Base-by-base conservation (phyloP, 2,329 filamentous ascomycete species). In the Aspergillus cejpii region DNA sequence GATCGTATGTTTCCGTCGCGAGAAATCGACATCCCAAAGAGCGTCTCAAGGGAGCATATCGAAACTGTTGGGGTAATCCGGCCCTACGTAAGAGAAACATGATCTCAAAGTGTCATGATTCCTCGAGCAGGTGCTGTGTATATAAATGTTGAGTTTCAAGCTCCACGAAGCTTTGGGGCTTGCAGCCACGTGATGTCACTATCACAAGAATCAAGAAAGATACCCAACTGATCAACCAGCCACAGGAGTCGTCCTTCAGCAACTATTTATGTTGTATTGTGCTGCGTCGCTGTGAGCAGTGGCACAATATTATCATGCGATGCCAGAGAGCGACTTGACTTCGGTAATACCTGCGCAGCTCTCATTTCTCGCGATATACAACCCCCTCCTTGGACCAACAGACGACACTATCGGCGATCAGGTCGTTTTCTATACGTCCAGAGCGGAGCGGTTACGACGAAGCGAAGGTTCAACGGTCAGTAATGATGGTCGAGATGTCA, bases 321-420 rank as follows among this genome's bases (percentile, higher is more conserved):
- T 71, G 68, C 56, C 63, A 57, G 62, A 62, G 54, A 62, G 52
- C 54, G 65, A 64, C 24, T 43, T 49, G 51, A 52, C 57, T 29
- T 64, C 61, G 43, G 66, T 85, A 52, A 72, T 83, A 26, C 90
- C 92, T 34, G 91, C 91, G 27, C 87, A 87, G 62, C 79, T 97
- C 23, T 85, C 87, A 58, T 97, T 92, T 66, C 78, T 98, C 37
- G 83, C 91, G 64, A 94, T 98, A 64, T 98, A 94, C 75, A 97
- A 94, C 65, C 92, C 94, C 26, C 81, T 84, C 5, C 77, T 94
- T 36, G 84, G 85, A 58, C 75, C 63, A 27, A 79, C 77, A 64
- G 85, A 89, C 63, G 84, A 88, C 61, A 85, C 82, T 2, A 72
- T 90, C 51, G 74, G 78, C 40, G 77, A 91, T 57, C 87, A 98